These are phyloP conservation scores for Gentiana dahurica DNA, from an alignment of 257 asterid genomes.

Conservation along the genomic window DNA sequence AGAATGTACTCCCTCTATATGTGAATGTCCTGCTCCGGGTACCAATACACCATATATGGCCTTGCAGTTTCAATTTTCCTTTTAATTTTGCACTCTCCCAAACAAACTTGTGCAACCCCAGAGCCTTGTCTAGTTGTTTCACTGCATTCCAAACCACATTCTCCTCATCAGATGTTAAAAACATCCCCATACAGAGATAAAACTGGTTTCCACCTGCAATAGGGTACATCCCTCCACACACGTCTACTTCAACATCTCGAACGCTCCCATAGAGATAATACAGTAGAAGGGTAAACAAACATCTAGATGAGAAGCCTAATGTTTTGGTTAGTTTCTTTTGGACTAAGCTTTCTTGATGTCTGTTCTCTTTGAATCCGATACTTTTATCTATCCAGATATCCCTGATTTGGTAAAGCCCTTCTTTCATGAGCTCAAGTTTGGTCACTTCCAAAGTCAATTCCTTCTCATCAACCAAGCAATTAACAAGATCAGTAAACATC, in stretches of 20 bases:
- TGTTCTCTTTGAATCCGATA: slow-evolving; percentile 61
- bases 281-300: slow-evolving; percentile 63
- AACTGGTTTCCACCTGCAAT: slow-evolving; percentile 28
- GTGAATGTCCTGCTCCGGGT: slow-evolving; percentile 36
- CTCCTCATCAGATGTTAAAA: slow-evolving; percentile 55
- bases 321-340: slow-evolving; percentile 57
- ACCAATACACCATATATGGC: slow-evolving; percentile 92
- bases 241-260: slow-evolving; percentile 57
- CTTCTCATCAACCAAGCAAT: slow-evolving; percentile 36
- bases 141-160: slow-evolving; percentile 44
- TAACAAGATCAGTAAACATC: slow-evolving; percentile 24
- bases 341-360: slow-evolving; percentile 60
- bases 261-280: slow-evolving; percentile 56
- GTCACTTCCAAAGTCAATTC: slow-evolving; percentile 28
- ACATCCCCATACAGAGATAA: slow-evolving; percentile 69
- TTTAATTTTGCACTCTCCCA: slow-evolving; percentile 69
- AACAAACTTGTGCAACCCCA: slow-evolving; percentile 74
- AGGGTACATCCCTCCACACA: slow-evolving; percentile 64
- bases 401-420: slow-evolving; percentile 67
- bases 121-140: slow-evolving; percentile 63
- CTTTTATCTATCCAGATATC: slow-evolving; percentile 59
- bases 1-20: slow-evolving; percentile 55
- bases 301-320: slow-evolving; percentile 68
- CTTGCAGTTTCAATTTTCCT: slow-evolving; percentile 77
- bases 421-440: slow-evolving; percentile 79